A percentile compares a stretch with the other conserved stretches of the same genome.
These are phyloP conservation scores for Gardenia jasminoides DNA, from an alignment of 257 asterid genomes.

Conservation along the genomic window DNA sequence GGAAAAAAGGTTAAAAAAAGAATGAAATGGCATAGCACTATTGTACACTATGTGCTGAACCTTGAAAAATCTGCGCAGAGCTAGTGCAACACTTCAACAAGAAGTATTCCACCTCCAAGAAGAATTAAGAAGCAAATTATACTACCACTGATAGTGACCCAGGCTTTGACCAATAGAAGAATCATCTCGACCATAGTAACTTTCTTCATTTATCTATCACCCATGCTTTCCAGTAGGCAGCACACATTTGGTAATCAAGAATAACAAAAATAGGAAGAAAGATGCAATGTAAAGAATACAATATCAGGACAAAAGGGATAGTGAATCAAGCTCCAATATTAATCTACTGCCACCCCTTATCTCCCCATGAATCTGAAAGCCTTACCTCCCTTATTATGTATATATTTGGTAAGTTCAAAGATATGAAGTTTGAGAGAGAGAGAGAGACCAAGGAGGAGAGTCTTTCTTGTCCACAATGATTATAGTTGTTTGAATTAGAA, in stretches of 20 bases:
- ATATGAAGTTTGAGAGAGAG: not conserved
- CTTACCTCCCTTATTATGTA: not conserved
- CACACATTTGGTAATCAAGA: not conserved
- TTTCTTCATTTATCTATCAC: not conserved
- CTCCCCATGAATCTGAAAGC: not conserved
- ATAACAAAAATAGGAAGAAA: not conserved
- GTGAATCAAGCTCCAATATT: not conserved
- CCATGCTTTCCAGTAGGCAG: not conserved
- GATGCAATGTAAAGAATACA: conserved; percentile 2
- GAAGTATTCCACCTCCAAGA: conserved; percentile 11
- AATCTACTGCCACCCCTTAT: not conserved
- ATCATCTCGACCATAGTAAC: not conserved
- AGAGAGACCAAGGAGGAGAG: not conserved
- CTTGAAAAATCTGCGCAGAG: conserved; percentile 8
- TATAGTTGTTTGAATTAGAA: not conserved
- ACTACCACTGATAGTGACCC: not conserved
- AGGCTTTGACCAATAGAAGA: not conserved
- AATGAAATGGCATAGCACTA: conserved; percentile 13
- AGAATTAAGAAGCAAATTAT: not conserved
- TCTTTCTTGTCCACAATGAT: not conserved
- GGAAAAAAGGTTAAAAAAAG: not conserved
- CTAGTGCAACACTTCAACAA: not conserved
- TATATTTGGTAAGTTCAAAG: not conserved
- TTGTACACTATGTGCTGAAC: not conserved
- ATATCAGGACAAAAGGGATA: conserved; percentile 1